Percentiles rank a stretch among this genome's conserved stretches.
Evolutionary conservation across 805 yeast genomes (phyloP).

Genomic region (Starmera amethionina): DNA sequence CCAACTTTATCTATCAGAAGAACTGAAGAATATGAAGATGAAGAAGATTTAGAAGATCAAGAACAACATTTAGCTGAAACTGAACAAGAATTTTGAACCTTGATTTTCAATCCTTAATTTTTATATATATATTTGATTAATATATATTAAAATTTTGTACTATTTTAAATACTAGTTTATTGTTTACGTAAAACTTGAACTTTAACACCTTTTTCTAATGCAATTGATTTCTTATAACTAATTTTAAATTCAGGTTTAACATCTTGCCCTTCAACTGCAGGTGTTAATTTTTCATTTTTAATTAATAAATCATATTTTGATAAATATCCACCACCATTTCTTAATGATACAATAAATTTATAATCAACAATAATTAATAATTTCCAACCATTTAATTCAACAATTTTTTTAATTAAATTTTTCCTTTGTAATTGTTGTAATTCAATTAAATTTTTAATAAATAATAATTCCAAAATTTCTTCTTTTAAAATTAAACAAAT

Average conservation of each 20-base stretch:
- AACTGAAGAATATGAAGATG: conserved; percentile 46
- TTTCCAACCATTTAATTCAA: not conserved
- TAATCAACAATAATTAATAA: conserved; percentile 7
- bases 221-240: conserved; percentile 7
- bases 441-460: conserved; percentile 7
- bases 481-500: conserved; percentile 9
- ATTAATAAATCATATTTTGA: conserved; percentile 1
- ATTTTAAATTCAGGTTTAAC: conserved; percentile 11
- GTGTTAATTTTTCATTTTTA: conserved; percentile 6
- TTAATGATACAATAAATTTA: conserved; percentile 2
- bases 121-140: no score
- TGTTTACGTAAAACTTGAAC: conserved; percentile 13
- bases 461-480: conserved; percentile 5
- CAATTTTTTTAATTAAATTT: not conserved
- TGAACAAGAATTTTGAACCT: conserved; percentile 29
- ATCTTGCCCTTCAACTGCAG: conserved; percentile 4
- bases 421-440: conserved; percentile 3
- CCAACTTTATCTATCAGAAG: conserved; percentile 66
- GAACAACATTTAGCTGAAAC: conserved; percentile 40
- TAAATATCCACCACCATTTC: not conserved
- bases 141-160: no score
- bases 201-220: conserved; percentile 10
- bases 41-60: conserved; percentile 40
- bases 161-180: not conserved
- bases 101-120: no score